These are phyloP conservation scores for Serendipita sp. DNA, from an alignment of 768 basidiomycete species.

Conservation along the genomic window DNA sequence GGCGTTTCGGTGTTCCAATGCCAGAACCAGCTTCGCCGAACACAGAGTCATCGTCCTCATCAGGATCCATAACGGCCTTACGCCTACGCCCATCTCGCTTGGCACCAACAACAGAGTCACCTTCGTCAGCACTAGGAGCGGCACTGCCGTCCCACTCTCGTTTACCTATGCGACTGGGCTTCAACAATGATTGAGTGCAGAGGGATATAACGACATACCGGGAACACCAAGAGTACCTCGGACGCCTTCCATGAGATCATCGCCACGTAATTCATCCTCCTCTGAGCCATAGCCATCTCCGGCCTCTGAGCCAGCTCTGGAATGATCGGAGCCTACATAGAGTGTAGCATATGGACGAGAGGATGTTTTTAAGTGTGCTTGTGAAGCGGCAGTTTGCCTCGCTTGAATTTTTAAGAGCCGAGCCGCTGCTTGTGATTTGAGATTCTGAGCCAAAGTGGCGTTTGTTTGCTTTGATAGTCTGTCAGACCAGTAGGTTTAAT, in stretches of 20 bases:
- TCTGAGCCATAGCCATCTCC: background rate
- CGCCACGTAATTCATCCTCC: background rate
- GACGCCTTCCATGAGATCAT: background rate
- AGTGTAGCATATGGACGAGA: conserved; percentile 3
- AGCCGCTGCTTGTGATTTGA: background rate
- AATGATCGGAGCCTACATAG: background rate
- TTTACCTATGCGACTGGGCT: background rate
- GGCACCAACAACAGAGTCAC: background rate
- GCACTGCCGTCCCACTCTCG: background rate
- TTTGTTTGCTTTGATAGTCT: conserved; percentile 45
- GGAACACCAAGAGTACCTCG: background rate
- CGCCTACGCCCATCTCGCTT: background rate
- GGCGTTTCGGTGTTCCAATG: background rate
- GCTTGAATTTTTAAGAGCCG: conserved; percentile 1
- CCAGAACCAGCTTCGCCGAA: background rate
- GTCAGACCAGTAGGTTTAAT: background rate
- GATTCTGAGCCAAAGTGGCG: conserved; percentile 30
- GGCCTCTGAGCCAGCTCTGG: background rate
- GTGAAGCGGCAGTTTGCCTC: background rate
- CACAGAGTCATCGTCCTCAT: background rate
- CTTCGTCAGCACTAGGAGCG: background rate
- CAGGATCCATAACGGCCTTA: background rate
- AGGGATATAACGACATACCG: background rate
- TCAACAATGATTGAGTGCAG: background rate
- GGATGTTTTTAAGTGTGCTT: background rate